These are phyloP conservation scores for Ogataea paraovalis DNA, from an alignment of 805 yeast genomes.

Conservation along the genomic window DNA sequence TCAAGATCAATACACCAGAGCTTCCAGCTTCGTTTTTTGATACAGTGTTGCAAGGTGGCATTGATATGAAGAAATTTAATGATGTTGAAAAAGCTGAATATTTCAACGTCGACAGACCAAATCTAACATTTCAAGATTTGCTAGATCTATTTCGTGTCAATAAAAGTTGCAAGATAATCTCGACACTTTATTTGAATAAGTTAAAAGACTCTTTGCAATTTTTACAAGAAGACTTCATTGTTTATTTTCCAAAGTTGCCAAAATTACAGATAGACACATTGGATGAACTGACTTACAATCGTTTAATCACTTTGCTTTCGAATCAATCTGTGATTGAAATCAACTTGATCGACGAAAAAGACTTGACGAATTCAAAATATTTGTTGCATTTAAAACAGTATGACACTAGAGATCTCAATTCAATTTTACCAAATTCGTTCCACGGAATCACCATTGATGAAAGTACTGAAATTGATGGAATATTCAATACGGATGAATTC, in stretches of 20 bases:
- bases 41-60: neutral
- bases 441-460: neutral
- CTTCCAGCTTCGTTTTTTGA: neutral
- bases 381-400: neutral
- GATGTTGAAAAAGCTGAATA: neutral
- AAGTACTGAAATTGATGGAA: neutral
- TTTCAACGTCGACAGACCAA: neutral
- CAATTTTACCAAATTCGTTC: neutral
- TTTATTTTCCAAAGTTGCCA: conserved; percentile 1
- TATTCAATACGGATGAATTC: neutral
- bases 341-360: neutral
- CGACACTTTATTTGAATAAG: neutral
- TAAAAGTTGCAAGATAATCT: neutral
- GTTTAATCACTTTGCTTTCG: neutral
- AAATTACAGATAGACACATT: neutral
- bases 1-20: neutral
- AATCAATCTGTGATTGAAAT: neutral
- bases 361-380: neutral
- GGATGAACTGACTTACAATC: neutral
- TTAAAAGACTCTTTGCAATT: neutral
- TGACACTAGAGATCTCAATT: neutral
- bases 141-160: neutral
- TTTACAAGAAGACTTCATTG: neutral
- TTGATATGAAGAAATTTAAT: neutral
- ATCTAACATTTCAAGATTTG: neutral